phyloP scores from a whole-genome alignment of 495 filamentous ascomycete genomes.

The Aspergillus heteromorphus region DNA sequence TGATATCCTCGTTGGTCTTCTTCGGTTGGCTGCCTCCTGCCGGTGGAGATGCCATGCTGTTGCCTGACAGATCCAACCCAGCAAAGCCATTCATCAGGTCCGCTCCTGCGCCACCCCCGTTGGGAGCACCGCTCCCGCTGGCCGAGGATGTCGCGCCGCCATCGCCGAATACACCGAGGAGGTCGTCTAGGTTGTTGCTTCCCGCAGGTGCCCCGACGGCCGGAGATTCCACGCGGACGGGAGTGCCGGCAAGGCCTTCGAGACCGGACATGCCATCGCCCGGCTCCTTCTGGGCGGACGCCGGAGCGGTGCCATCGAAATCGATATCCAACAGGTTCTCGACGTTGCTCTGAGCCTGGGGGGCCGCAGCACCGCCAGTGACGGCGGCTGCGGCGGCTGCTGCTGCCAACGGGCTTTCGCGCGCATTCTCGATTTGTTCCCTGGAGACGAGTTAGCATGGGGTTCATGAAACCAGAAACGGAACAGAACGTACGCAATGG shows the following conservation, averaged over 20 bases:
- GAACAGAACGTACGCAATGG: conserved; percentile 62
- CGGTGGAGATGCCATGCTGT: conserved; percentile 18
- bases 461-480: not conserved
- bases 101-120: conserved; percentile 30
- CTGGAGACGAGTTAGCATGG: conserved; percentile 29
- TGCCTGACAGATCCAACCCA: conserved; percentile 66
- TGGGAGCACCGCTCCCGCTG: conserved; percentile 19
- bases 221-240: conserved; percentile 70
- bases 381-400: conserved; percentile 69
- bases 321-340: conserved; percentile 98
- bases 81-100: conserved; percentile 83
- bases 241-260: conserved; percentile 72
- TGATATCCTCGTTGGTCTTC: conserved; percentile 79
- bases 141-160: conserved; percentile 29
- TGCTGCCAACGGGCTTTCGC: conserved; percentile 90
- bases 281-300: conserved; percentile 73
- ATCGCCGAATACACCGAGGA: conserved; percentile 75
- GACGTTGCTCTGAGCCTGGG: conserved; percentile 65
- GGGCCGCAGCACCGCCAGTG: conserved; percentile 44
- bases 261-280: conserved; percentile 56
- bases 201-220: conserved; percentile 40
- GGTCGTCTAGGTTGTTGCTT: conserved; percentile 74
- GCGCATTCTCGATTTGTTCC: conserved; percentile 82
- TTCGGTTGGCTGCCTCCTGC: conserved; percentile 34
- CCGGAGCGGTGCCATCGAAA: conserved; percentile 91